phyloP scores from a whole-genome alignment of 2,329 filamentous ascomycete genomes.

The Shiraia sp. region DNA sequence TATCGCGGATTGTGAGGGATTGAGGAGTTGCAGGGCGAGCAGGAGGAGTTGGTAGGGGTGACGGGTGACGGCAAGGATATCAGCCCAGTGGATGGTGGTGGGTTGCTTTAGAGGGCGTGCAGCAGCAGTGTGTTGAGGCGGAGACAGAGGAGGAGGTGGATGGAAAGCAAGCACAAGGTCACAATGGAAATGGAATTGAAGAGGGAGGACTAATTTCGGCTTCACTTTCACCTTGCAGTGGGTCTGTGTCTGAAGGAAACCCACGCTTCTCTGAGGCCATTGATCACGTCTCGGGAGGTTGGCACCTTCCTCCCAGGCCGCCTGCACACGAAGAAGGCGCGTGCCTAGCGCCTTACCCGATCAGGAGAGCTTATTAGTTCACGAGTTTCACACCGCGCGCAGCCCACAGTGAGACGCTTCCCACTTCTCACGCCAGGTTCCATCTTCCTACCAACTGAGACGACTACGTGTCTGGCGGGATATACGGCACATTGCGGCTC shows the following conservation, averaged over 20 bases:
- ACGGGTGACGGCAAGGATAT: not conserved
- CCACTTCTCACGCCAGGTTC: too few relatives aligned
- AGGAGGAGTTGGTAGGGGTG: conserved; percentile 5
- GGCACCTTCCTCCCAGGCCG: conserved; percentile 9
- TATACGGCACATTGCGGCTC: too few relatives aligned
- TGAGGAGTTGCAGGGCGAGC: not conserved
- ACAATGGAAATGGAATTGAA: not conserved
- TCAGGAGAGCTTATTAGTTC: conserved; percentile 20
- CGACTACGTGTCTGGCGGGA: too few relatives aligned
- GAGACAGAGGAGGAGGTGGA: conserved; percentile 10
- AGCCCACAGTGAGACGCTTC: not conserved
- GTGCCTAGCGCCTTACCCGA: conserved; percentile 23
- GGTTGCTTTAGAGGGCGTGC: conserved; percentile 13
- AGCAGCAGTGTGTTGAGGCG: conserved; percentile 4
- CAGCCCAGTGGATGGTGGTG: conserved; percentile 8
- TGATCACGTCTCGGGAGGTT: conserved; percentile 16
- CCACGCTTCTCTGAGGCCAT: conserved; percentile 18
- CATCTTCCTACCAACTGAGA: too few relatives aligned
- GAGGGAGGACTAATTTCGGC: too few relatives aligned
- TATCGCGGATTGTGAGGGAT: not conserved
- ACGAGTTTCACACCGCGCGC: not conserved
- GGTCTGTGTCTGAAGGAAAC: not conserved
- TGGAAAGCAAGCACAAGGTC: too few relatives aligned
- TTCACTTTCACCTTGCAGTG: too few relatives aligned
- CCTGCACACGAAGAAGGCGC: conserved; percentile 19